These are phyloP conservation scores for Eucalyptus brandiana DNA, from an alignment of 345 rosid genomes.

Conservation along the genomic window DNA sequence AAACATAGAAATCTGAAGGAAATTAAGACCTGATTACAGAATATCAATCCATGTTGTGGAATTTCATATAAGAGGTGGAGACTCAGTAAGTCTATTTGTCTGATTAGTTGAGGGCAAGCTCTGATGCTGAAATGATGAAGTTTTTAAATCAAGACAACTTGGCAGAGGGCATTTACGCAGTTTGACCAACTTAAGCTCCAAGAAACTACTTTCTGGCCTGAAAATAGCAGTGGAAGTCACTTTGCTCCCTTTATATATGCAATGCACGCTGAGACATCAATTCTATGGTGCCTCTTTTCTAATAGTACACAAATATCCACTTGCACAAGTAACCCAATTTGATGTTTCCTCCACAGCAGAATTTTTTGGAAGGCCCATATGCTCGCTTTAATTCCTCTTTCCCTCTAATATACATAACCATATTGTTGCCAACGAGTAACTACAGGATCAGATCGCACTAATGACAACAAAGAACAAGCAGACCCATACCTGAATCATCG, in stretches of 20 bases:
- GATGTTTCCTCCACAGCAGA: neutral
- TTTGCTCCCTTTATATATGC: neutral
- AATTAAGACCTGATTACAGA: neutral
- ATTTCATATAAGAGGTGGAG: neutral
- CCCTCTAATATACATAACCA: neutral
- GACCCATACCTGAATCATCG: slow-evolving; percentile 82
- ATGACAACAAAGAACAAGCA: neutral
- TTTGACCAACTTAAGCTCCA: neutral
- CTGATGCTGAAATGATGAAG: neutral
- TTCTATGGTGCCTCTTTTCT: neutral
- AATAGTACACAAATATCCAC: neutral
- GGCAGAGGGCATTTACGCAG: neutral
- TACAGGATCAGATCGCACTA: neutral
- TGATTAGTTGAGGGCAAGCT: neutral
- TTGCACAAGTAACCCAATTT: neutral
- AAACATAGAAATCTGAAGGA: neutral
- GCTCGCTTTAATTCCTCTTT: neutral
- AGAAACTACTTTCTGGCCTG: neutral
- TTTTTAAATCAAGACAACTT: neutral
- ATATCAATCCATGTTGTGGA: neutral
- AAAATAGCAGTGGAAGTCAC: neutral
- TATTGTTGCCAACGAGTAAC: neutral
- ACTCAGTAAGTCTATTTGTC: neutral
- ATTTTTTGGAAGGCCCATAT: neutral
- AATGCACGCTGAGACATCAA: neutral